Evolutionary conservation across 805 yeast species (phyloP), one percentile per base, ranked within the genome.

Genomic region (Candida tammaniensis): DNA sequence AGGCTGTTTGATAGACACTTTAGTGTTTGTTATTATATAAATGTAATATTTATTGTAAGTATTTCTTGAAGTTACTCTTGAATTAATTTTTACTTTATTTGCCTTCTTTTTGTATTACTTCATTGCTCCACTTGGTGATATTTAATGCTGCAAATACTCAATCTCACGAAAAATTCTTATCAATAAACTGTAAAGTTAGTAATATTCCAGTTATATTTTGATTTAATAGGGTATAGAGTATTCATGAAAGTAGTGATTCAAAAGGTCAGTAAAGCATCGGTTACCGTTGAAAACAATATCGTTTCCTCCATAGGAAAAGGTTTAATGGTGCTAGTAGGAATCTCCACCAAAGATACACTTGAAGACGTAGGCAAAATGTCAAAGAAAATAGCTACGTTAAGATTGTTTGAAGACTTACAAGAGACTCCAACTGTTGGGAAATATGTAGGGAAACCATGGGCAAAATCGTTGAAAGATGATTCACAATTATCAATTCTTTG

Each of bases 171-270:
- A n/a, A n/a, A n/a, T n/a, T n/a, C n/a, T n/a, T n/a, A n/a, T n/a
- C n/a, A n/a, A n/a, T n/a, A n/a, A n/a, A n/a, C n/a, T n/a, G n/a
- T n/a, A n/a, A n/a, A n/a, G n/a, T n/a, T n/a, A n/a, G n/a, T n/a
- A n/a, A n/a, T n/a, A n/a, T n/a, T n/a, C n/a, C n/a, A n/a, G n/a
- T n/a, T n/a, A n/a, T n/a, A n/a, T n/a, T n/a, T n/a, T n/a, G n/a
- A n/a, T n/a, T n/a, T n/a, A n/a, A n/a, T n/a, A n/a, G 21, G 21
- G 7, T 21, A 20, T 13, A 4, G 5, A 15, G 22, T 13, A n/a
- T 5, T 17, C 10, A 91, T 91, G 98, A 82, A 80, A 55, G 86
- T 89, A 3, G 96, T 93, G 1, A 76, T 93, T 21, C 98, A 93
- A 54, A 78, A 85, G 51, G 98, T 91, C 5, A 85, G 83, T 42